A percentile compares a stretch with the other conserved stretches of the same genome.
Evolutionary conservation across 2,329 filamentous ascomycete genomes (phyloP).

Genomic region (Colletotrichum gigasporum): DNA sequence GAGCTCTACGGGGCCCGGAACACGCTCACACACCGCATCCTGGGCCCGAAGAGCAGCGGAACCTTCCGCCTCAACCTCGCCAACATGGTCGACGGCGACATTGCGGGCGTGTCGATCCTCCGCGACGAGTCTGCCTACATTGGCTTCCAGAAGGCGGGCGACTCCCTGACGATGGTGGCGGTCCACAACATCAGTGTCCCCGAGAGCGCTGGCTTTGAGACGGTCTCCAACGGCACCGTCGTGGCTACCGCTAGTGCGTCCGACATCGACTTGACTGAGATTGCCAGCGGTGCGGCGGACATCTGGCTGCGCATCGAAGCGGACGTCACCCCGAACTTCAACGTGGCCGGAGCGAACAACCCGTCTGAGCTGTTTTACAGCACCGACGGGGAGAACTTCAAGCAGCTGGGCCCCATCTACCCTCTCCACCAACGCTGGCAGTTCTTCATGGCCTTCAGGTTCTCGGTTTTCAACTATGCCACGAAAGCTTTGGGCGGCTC

Average conservation of each 20-base stretch:
- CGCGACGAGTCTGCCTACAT: constrained; percentile 63
- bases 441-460: constrained; percentile 59
- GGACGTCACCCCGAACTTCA: constrained; percentile 33
- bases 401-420: constrained; percentile 44
- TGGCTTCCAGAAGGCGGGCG: constrained; percentile 47
- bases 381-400: constrained; percentile 50
- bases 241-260: constrained; percentile 3
- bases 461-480: constrained; percentile 59
- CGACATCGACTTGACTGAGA: background rate
- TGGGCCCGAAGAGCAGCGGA: constrained; percentile 54
- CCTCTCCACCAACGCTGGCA: constrained; percentile 50
- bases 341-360: constrained; percentile 9
- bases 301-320: constrained; percentile 37
- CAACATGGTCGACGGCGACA: constrained; percentile 59
- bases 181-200: constrained; percentile 41
- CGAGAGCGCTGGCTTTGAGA: constrained; percentile 41
- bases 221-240: constrained; percentile 40
- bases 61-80: constrained; percentile 60
- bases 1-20: constrained; percentile 58
- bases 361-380: constrained; percentile 48
- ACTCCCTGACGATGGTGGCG: constrained; percentile 38
- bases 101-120: constrained; percentile 59
- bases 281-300: constrained; percentile 12
- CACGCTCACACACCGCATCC: constrained; percentile 55
- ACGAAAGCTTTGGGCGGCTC: constrained; percentile 43